Conservation (phyloP, 2,329 filamentous ascomycete species). For the Colletotrichum sp. region DNA sequence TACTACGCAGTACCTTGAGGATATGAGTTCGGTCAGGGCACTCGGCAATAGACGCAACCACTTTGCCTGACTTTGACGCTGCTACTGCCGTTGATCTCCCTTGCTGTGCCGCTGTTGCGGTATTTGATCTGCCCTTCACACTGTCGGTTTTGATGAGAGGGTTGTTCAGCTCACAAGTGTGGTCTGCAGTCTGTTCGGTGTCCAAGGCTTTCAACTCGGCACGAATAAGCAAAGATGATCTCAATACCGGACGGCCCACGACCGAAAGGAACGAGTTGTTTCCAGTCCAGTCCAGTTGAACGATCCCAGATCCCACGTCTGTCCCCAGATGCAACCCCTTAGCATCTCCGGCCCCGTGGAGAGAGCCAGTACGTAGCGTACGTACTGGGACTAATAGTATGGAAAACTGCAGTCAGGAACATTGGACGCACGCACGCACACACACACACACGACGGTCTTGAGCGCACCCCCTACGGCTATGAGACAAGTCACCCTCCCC, state of each 20-base stretch:
- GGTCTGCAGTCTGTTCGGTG: not conserved
- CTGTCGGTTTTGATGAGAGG: not conserved
- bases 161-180: not conserved
- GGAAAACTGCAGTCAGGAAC: not conserved
- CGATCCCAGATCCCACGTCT: not conserved
- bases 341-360: slow-evolving; percentile 11
- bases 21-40: not conserved
- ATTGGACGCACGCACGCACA: not conserved
- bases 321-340: slow-evolving; percentile 14
- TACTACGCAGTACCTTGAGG: not conserved
- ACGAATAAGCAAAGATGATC: not conserved
- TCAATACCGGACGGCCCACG: not conserved
- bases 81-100: not conserved
- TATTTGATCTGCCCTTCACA: not conserved
- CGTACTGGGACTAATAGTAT: not conserved
- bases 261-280: not conserved
- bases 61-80: not conserved
- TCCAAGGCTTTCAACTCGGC: not conserved
- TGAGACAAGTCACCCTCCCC: slow-evolving; percentile 1
- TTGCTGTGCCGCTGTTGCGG: not conserved
- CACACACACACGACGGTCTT: not conserved
- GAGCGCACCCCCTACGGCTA: slow-evolving; percentile 1
- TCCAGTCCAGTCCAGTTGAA: not conserved
- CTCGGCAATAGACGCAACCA: not conserved
- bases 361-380: not conserved